Conservation (phyloP, 177 flowering plant species). For the Vitis hybrid region DNA sequence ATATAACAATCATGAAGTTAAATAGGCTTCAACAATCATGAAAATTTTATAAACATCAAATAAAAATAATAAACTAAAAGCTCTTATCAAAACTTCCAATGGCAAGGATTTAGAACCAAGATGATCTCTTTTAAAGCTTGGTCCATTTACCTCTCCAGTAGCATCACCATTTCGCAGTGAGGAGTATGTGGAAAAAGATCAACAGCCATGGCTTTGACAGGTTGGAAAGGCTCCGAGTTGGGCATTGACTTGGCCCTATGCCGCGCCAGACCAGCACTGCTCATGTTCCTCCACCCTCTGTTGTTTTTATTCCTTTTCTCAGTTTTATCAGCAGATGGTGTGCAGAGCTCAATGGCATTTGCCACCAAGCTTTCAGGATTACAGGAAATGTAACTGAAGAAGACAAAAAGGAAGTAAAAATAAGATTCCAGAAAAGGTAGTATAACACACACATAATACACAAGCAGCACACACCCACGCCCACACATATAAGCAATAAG, state of each 20-base stretch:
- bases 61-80: not conserved
- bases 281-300: constrained; percentile 83
- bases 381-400: constrained; percentile 86
- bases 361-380: constrained; percentile 94
- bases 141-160: constrained; percentile 66
- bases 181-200: constrained; percentile 96
- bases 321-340: constrained; percentile 68
- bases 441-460: not conserved
- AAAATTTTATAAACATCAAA: too few species aligned
- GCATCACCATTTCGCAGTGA: constrained; percentile 95
- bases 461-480: too few species aligned
- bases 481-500: too few species aligned
- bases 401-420: constrained; percentile 3
- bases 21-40: too few species aligned
- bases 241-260: constrained; percentile 96
- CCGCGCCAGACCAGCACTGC: constrained; percentile 85
- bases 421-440: not conserved
- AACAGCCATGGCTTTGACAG: constrained; percentile 69
- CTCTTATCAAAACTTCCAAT: not conserved
- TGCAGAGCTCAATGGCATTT: constrained; percentile 94
- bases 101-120: not conserved
- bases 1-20: too few species aligned
- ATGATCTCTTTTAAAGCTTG: not conserved
- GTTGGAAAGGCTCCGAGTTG: constrained; percentile 79
- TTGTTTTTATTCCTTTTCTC: constrained; percentile 65